Evolutionary conservation across 345 rosid species (phyloP), one percentile per base, ranked within the genome.

Genomic region (Salix dunnii): DNA sequence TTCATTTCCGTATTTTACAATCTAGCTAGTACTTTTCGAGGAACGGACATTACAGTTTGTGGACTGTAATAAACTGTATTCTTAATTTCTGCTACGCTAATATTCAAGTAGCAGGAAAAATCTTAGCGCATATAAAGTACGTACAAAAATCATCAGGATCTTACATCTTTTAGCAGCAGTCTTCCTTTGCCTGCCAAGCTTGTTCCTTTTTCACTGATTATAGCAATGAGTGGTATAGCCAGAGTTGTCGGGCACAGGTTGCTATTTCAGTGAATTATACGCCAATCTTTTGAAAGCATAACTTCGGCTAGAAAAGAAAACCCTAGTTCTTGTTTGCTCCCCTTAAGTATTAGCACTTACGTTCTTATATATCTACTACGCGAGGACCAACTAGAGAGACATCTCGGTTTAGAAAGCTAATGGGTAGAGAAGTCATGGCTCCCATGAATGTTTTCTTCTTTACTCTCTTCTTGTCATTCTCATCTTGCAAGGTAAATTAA

Each of bases 251-350:
- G 60, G 10, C 60, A 13, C 60, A 7, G 51, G 35, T 28, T 42
- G 33, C 35, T 9, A 46, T 33, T 48, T 46, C 33, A 42, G 35
- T 27, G 72, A 25, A 68, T 16, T 4, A 68, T 16, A 17, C 35
- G 28, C 27, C 20, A 4, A 31, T 28, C 53, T 28, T 62, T 62
- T 36, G 2, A 23, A 36, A 53, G 66, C 78, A 67, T 65, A 67
- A 38, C 78, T 75, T 67, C 36, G 67, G 51, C 78, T 51, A 36
- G 10, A 67, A 75, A 66, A 72, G 30, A 70, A 72, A 28, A 21
- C n/a, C 31, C 20, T 30, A 17, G 68, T 12, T 9, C 21, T 33
- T 28, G 17, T 31, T 65, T 28, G 0, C 7, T 10, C 40, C 68
- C 28, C 21, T 0, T 12, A 43, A 6, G n/a, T 35, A 31, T 33